Conservation (phyloP, 2,329 filamentous ascomycete species). For the Alternaria tenuissima region DNA sequence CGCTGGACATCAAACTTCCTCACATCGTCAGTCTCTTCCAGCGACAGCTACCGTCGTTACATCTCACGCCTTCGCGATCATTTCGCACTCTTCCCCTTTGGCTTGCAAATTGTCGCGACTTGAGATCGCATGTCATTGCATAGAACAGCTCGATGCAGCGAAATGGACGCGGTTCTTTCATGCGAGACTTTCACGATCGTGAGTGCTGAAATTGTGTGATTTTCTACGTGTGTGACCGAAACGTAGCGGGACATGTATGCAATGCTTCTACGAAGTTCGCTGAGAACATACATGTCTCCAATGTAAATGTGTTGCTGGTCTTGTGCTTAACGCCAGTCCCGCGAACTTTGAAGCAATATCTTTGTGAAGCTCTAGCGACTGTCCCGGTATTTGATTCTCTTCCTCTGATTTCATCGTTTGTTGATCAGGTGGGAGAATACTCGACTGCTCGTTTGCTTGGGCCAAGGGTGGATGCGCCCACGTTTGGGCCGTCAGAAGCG, state of each 20-base stretch:
- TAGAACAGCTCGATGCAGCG: not conserved
- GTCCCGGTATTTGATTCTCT: not conserved
- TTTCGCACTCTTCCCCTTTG: not conserved
- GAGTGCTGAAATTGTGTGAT: not conserved
- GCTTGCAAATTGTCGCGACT: not conserved
- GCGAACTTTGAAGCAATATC: not conserved
- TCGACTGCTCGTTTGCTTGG: not conserved
- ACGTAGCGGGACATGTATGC: not conserved
- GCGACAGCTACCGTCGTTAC: not conserved
- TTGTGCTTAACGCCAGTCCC: not conserved
- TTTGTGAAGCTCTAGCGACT: not conserved
- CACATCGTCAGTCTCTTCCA: not conserved
- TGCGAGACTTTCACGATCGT: not conserved
- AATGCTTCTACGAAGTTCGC: not conserved
- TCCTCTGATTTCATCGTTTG: not conserved
- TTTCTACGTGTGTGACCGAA: not conserved
- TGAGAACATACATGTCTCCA: not conserved
- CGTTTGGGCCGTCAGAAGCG: not conserved
- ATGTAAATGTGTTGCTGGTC: not conserved
- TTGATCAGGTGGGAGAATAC: not conserved
- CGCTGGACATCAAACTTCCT: not conserved
- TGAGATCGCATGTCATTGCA: not conserved
- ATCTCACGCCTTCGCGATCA: not conserved
- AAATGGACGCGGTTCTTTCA: not conserved
- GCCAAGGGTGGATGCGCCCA: not conserved